phyloP scores from a whole-genome alignment of 495 filamentous ascomycete species.

The Trichoderma reesei region DNA sequence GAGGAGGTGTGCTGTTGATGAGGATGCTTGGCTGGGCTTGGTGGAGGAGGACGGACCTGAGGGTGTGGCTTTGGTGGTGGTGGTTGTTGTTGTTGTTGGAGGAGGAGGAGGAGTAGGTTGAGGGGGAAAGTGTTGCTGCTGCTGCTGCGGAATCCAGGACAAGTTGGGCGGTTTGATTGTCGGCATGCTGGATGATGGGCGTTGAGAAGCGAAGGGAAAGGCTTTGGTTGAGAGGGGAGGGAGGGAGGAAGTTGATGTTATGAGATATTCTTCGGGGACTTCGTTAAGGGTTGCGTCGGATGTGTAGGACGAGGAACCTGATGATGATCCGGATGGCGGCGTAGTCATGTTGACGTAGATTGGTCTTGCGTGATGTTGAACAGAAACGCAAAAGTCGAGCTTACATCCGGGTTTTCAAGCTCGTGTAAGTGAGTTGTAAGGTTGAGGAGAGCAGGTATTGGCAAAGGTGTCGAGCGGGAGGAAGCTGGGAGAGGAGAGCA shows the following conservation, averaged over 20 bases:
- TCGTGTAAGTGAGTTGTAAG: not conserved
- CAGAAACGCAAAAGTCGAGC: not conserved
- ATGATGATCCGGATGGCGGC: not conserved
- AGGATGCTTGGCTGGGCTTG: not conserved
- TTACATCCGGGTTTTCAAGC: not conserved
- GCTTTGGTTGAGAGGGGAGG: too few relatives aligned
- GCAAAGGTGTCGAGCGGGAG: not conserved
- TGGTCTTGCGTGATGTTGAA: too few relatives aligned
- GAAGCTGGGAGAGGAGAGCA: not conserved
- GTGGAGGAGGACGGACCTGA: not conserved
- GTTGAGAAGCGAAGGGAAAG: too few relatives aligned
- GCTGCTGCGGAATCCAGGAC: too few relatives aligned
- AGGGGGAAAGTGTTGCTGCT: too few relatives aligned
- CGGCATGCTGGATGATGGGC: too few relatives aligned
- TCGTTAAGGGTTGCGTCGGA: not conserved
- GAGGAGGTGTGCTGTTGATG: not conserved
- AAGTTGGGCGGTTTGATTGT: too few relatives aligned
- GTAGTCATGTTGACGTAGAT: not conserved
- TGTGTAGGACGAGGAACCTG: not conserved
- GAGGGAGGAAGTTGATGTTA: too few relatives aligned
- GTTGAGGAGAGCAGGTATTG: not conserved
- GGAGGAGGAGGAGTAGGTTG: too few relatives aligned
- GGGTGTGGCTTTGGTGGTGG: not conserved
- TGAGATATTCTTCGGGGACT: too few relatives aligned
- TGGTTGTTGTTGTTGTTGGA: not conserved